Evolutionary conservation across 2,329 filamentous ascomycete genomes (phyloP), one percentile per base, ranked within the genome.

Genomic region (Diaporthe vexans): DNA sequence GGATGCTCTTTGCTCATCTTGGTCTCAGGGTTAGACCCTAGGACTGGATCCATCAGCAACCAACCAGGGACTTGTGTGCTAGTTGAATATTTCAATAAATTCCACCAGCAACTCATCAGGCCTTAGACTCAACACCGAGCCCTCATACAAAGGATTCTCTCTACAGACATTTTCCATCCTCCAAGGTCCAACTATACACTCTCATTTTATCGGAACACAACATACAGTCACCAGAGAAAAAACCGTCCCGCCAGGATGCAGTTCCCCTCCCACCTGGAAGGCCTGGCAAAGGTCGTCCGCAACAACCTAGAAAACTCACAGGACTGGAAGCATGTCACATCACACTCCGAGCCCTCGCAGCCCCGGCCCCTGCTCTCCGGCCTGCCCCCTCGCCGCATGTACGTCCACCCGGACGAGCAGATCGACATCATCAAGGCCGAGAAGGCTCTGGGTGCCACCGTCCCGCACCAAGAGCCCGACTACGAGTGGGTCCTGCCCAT

Each of bases 371-470:
- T 96, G 70, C 87, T 97, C 73, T 92, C 91, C 29, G 94, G 94
- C 35, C 84, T 95, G 4, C 94, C 94, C 1, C 93, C 94, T 0
- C 88, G 89, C 58, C 89, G 92, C 59, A 87, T 95, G 56, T 96
- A 97, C 82, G 86, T 94, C 69, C 94, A 97, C 80, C 94, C 94
- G 1, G 94, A 97, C 81, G 94, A 95, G 83, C 94, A 96, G 83
- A 91, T 94, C 77, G 91, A 90, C 77, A 88, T 93, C 72, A 86
- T 95, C 72, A 91, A 92, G 77, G 86, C 88, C 40, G 90, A 91
- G 76, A 86, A 87, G 76, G 82, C 84, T 17, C 84, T 84, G 1
- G 86, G 86, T 19, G 81, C 85, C 72, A 82, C 82, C 57, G 83
- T 89, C 21, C 79, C 81, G 35, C 88, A 52, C 48, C 48, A 89